phyloP scores from a whole-genome alignment of 2,329 filamentous ascomycete species.

The Hypoxylon sp. region DNA sequence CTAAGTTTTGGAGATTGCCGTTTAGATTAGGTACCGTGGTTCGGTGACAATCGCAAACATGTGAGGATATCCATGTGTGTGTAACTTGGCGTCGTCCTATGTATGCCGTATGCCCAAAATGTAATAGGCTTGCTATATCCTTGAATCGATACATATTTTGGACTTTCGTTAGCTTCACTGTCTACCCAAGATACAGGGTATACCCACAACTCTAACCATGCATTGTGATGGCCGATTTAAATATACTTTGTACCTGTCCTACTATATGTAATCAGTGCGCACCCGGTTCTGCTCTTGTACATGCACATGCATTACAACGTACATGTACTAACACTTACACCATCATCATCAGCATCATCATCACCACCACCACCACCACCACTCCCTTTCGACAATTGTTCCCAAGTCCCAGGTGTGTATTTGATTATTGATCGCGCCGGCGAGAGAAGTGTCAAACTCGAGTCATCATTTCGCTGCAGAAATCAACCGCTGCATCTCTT shows the following conservation, averaged over 20 bases:
- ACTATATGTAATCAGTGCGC: conserved; percentile 18
- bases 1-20: conserved; percentile 26
- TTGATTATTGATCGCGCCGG: conserved; percentile 11
- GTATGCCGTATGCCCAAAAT: conserved; percentile 32
- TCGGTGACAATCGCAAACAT: conserved; percentile 30
- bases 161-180: conserved; percentile 30
- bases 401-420: not conserved
- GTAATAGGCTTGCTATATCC: conserved; percentile 36
- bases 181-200: conserved; percentile 29
- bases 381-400: conserved; percentile 1
- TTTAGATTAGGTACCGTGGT: conserved; percentile 26
- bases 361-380: not conserved
- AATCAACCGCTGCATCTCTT: conserved; percentile 12
- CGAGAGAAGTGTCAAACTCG: conserved; percentile 1
- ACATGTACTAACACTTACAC: conserved; percentile 12
- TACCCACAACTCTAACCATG: conserved; percentile 31
- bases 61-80: conserved; percentile 17
- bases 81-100: conserved; percentile 35
- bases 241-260: conserved; percentile 1
- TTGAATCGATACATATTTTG: conserved; percentile 30
- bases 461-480: not conserved
- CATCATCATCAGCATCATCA: too few relatives aligned
- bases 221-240: conserved; percentile 29
- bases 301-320: not conserved
- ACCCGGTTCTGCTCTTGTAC: conserved; percentile 24